phyloP scores from a whole-genome alignment of 768 basidiomycete species.

The Auricularia sp. region DNA sequence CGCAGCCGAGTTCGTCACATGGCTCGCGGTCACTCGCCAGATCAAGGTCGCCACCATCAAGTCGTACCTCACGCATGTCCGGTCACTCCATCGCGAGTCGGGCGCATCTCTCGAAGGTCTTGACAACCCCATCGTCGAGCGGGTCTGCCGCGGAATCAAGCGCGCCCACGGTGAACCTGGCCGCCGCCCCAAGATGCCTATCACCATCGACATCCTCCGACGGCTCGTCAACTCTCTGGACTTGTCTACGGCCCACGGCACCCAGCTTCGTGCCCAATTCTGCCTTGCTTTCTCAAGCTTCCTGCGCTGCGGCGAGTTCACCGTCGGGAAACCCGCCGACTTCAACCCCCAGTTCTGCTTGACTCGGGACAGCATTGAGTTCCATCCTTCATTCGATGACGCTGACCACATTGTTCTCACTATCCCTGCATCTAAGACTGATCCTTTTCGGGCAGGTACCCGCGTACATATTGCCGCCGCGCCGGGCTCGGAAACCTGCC shows the following conservation, averaged over 20 bases:
- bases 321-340: conserved; percentile 1
- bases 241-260: not conserved
- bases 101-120: conserved; percentile 17
- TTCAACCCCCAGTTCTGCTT: conserved; percentile 14
- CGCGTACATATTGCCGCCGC: conserved; percentile 15
- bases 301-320: conserved; percentile 18
- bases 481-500: conserved; percentile 4
- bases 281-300: conserved; percentile 14
- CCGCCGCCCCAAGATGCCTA: conserved; percentile 18
- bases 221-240: not conserved
- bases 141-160: conserved; percentile 25
- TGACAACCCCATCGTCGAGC: conserved; percentile 18
- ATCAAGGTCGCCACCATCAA: conserved; percentile 19
- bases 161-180: conserved; percentile 17
- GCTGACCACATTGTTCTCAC: conserved; percentile 14
- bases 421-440: conserved; percentile 27
- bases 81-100: conserved; percentile 19
- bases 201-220: conserved; percentile 16
- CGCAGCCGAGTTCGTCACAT: not conserved
- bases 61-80: conserved; percentile 17
- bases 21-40: not conserved
- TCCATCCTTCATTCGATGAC: conserved; percentile 16
- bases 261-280: conserved; percentile 10
- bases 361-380: conserved; percentile 17
- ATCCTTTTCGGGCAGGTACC: conserved; percentile 24